A percentile compares a stretch with the other conserved stretches of the same genome.
Conservation (phyloP, 371 early-diverging fungal genomes). For the Mucor sp. region DNA sequence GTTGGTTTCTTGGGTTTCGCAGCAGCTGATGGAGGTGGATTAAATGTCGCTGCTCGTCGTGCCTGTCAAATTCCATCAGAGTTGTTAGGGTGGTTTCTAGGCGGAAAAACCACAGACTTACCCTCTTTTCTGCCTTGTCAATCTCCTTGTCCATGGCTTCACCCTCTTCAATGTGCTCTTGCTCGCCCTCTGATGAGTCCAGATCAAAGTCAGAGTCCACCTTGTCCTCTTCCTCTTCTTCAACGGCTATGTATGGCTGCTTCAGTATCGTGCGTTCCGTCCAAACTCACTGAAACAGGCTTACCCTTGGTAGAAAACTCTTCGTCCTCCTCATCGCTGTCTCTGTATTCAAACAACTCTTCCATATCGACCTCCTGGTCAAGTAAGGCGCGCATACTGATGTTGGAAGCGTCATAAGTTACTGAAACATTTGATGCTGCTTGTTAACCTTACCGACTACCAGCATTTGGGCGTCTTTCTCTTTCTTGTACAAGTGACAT, state of each 20-base stretch:
- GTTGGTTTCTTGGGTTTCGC: background rate
- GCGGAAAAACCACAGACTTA: background rate
- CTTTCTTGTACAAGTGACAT: constrained; percentile 56
- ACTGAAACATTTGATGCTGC: background rate
- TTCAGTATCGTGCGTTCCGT: background rate
- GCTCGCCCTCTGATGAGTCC: constrained; percentile 63
- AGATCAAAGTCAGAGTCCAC: constrained; percentile 67
- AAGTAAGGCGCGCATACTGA: constrained; percentile 54
- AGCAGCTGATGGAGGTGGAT: constrained; percentile 9
- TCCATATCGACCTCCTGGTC: constrained; percentile 65
- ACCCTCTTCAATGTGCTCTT: constrained; percentile 55
- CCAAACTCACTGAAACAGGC: background rate
- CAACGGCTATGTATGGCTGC: too few species aligned
- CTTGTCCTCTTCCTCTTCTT: constrained; percentile 53
- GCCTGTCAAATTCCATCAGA: constrained; percentile 13
- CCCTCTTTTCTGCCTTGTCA: constrained; percentile 40
- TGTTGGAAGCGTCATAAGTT: background rate
- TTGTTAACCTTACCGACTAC: constrained; percentile 50
- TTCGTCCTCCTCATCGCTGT: constrained; percentile 60
- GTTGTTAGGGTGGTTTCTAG: too few species aligned
- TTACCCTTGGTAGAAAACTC: constrained; percentile 52
- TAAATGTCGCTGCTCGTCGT: constrained; percentile 12
- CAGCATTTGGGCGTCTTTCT: constrained; percentile 61
- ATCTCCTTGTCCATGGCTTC: constrained; percentile 46
- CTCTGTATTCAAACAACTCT: constrained; percentile 58